Evolutionary conservation across 352 stramenopile species (phyloP).

Genomic region (Pythium sp.): DNA sequence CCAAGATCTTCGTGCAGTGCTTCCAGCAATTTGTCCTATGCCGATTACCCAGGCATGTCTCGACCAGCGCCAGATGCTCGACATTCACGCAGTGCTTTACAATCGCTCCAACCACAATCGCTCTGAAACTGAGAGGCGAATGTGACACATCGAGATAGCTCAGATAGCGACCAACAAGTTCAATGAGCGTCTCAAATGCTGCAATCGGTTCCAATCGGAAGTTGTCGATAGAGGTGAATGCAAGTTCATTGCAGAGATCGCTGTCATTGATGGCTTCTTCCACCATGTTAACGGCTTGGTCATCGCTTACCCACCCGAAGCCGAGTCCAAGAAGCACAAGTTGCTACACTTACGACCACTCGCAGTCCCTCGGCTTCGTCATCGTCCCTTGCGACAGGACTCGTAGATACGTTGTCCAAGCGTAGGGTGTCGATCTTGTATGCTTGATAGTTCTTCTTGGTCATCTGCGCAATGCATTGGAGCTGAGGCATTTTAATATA

Average conservation of each 20-base stretch:
- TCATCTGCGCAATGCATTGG: background rate
- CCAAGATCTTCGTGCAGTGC: background rate
- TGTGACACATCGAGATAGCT: background rate
- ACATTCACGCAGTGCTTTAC: slow-evolving; percentile 11
- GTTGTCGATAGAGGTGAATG: background rate
- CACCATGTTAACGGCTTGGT: background rate
- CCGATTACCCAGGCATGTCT: background rate
- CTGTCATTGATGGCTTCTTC: background rate
- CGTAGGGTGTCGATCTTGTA: background rate
- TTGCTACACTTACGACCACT: too few species aligned
- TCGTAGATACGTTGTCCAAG: background rate
- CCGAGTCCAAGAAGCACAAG: background rate
- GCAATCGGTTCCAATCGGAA: too few species aligned
- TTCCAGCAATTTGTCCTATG: background rate
- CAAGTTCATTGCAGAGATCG: background rate
- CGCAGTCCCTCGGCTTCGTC: too few species aligned
- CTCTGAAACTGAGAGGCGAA: background rate
- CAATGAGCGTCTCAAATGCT: background rate
- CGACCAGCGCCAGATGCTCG: background rate
- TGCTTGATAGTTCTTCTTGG: background rate
- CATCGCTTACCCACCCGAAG: background rate
- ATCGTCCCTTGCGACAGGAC: too few species aligned
- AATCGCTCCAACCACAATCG: background rate
- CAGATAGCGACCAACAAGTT: background rate
- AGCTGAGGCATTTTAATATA: background rate